A percentile compares a stretch with the other conserved stretches of the same genome.
These are phyloP conservation scores for Coelastrella sp. DNA, from an alignment of 139 green algal species.

Conservation along the genomic window DNA sequence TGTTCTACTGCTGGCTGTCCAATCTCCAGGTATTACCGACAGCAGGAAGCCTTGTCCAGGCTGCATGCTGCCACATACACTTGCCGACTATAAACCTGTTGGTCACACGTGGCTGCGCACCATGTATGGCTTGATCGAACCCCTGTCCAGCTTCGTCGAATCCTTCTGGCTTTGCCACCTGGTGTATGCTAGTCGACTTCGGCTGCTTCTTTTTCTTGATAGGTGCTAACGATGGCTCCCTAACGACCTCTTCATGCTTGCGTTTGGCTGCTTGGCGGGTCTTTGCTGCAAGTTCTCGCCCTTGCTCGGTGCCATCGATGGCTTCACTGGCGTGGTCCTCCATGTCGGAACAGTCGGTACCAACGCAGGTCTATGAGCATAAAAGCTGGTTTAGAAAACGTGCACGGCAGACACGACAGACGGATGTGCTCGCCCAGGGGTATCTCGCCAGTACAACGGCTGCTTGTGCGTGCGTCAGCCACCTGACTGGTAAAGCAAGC, in stretches of 20 bases:
- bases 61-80: no score
- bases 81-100: no score
- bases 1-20: no score
- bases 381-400: not conserved
- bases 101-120: conserved; percentile 39
- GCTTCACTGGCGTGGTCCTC: not conserved
- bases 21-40: no score
- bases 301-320: conserved; percentile 55
- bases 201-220: conserved; percentile 48
- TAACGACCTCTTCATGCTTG: conserved; percentile 56
- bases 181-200: conserved; percentile 66
- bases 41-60: no score
- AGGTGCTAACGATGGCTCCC: not conserved
- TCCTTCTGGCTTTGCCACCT: conserved; percentile 76
- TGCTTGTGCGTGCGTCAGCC: no score
- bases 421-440: no score
- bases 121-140: conserved; percentile 56
- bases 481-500: no score
- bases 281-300: conserved; percentile 66
- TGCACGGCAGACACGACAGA: not conserved
- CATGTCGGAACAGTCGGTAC: not conserved
- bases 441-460: no score
- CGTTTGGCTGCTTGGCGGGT: conserved; percentile 73
- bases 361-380: no score
- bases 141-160: conserved; percentile 58